Evolutionary conservation across 306 rosid species (phyloP), one percentile per base, ranked within the genome.

Genomic region (Quillaja saponaria): DNA sequence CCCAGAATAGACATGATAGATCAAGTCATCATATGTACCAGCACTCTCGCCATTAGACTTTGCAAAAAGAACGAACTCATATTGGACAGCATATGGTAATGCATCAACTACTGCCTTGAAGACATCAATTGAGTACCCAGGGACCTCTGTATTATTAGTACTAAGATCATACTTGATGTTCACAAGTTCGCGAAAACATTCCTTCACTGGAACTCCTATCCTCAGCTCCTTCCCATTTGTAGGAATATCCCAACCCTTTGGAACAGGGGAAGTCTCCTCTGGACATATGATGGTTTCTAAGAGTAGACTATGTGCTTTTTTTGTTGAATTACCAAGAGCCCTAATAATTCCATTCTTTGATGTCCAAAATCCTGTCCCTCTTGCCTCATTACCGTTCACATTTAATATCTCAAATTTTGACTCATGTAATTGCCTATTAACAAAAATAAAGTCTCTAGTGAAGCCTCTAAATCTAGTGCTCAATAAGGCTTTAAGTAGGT

Each of bases 221-320:
- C 4, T 75, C 49, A 88, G 31, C 10, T 66, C 76, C 42, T n/a
- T 76, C n/a, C 67, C 90, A 12, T 20, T 75, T 15, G 65, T 42
- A 0, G 87, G 85, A 55, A 62, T 64, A 42, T 78, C 76, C 87
- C 84, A 82, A 1, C 90, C 92, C 42, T n/a, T n/a, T n/a, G n/a
- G n/a, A n/a, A n/a, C n/a, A n/a, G n/a, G n/a, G n/a, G n/a, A n/a
- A n/a, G n/a, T n/a, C n/a, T n/a, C n/a, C n/a, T n/a, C n/a, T n/a
- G n/a, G n/a, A n/a, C n/a, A n/a, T 15, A 76, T 13, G 31, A 76
- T 66, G 0, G 56, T 5, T 9, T 66, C 67, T 16, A 76, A 17
- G n/a, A n/a, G n/a, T n/a, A n/a, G n/a, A n/a, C n/a, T n/a, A n/a
- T n/a, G n/a, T n/a, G n/a, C n/a, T n/a, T n/a, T n/a, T 68, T 6